A percentile compares a stretch with the other conserved stretches of the same genome.
These are phyloP conservation scores for Fusarium cicatricum DNA, from an alignment of 2,329 filamentous ascomycete genomes.

Conservation along the genomic window DNA sequence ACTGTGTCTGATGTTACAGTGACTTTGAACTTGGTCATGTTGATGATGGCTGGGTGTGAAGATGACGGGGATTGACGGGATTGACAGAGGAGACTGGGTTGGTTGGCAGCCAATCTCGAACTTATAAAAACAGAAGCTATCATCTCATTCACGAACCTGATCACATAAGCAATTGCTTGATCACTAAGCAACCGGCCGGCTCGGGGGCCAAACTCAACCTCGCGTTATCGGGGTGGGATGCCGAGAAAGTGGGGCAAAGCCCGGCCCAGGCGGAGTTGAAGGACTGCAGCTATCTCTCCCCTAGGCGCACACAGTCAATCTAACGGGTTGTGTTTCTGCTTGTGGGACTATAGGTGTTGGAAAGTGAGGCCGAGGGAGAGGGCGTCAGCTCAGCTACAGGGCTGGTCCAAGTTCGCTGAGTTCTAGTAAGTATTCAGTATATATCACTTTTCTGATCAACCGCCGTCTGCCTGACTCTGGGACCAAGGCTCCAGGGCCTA, in stretches of 20 bases:
- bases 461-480: no score
- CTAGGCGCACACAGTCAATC: no score
- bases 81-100: background rate
- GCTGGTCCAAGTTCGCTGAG: no score
- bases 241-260: constrained; percentile 10
- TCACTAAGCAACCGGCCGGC: constrained; percentile 25
- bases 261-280: background rate
- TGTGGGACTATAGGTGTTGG: no score
- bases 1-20: constrained; percentile 59
- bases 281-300: no score
- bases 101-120: background rate
- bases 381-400: no score
- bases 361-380: background rate
- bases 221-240: constrained; percentile 25
- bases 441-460: no score
- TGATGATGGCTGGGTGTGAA: constrained; percentile 11
- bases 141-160: background rate
- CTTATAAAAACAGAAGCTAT: constrained; percentile 17
- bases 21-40: constrained; percentile 67
- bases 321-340: no score
- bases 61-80: background rate
- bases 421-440: no score
- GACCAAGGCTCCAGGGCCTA: no score
- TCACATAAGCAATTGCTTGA: constrained; percentile 18
- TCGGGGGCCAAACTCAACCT: constrained; percentile 2